phyloP scores from a whole-genome alignment of 2,329 filamentous ascomycete genomes.

The Colletotrichum lentis region DNA sequence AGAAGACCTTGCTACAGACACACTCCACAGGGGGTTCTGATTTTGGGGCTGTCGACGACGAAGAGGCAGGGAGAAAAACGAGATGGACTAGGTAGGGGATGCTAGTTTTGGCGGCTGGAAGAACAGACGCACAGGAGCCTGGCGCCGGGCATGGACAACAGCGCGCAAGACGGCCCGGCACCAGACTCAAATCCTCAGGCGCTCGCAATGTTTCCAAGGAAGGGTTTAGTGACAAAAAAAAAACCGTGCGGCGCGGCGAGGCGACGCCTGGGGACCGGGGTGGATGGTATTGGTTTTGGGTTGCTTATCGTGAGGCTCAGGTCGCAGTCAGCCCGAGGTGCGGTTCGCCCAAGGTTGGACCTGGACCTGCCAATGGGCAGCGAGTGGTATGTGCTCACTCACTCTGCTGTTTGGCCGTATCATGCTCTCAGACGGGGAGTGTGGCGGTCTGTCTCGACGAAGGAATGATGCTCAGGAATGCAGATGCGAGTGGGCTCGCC shows the following conservation, averaged over 20 bases:
- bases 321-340: conserved; percentile 26
- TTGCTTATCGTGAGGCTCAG: conserved; percentile 37
- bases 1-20: conserved; percentile 9
- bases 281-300: conserved; percentile 21
- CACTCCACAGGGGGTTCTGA: conserved; percentile 8
- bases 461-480: background rate
- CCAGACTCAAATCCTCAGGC: conserved; percentile 24
- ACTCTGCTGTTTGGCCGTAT: background rate
- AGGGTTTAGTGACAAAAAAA: conserved; percentile 26
- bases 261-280: conserved; percentile 26
- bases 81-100: conserved; percentile 8
- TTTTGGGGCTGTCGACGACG: conserved; percentile 13
- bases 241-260: conserved; percentile 31
- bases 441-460: background rate
- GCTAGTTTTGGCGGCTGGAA: conserved; percentile 24
- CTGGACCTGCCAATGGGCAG: conserved; percentile 30
- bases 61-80: conserved; percentile 14
- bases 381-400: background rate
- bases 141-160: conserved; percentile 9
- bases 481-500: conserved; percentile 17
- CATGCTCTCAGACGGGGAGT: conserved; percentile 29
- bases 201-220: conserved; percentile 35
- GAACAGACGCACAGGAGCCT: conserved; percentile 12
- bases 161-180: conserved; percentile 22
- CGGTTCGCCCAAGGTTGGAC: conserved; percentile 27